Percentiles rank a stretch among this genome's conserved stretches.
phyloP scores from a whole-genome alignment of 2,329 filamentous ascomycete genomes.

The Knufia fluminis region DNA sequence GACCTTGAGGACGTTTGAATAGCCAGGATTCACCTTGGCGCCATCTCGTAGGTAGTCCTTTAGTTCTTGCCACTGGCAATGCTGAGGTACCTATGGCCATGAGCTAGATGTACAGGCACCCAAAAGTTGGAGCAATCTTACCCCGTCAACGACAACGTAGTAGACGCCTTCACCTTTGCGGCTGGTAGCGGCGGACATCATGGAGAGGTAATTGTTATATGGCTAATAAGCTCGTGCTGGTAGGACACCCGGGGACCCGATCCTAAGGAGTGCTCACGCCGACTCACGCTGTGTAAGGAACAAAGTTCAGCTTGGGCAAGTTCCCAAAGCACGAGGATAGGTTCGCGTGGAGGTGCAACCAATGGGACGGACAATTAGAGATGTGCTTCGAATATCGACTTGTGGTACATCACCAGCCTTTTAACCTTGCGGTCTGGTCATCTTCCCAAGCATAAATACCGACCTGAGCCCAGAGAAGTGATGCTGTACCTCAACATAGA shows the following conservation, averaged over 20 bases:
- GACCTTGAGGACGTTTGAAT: slow-evolving; percentile 6
- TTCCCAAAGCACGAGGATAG: background rate
- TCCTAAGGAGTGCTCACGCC: no score
- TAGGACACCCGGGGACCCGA: background rate
- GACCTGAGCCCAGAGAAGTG: no score
- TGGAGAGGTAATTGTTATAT: background rate
- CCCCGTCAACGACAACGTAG: slow-evolving; percentile 20
- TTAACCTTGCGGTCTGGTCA: no score
- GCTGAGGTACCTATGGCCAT: slow-evolving; percentile 17
- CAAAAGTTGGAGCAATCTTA: slow-evolving; percentile 8
- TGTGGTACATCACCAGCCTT: no score
- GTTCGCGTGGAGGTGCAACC: no score
- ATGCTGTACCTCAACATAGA: no score
- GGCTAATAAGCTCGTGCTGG: background rate
- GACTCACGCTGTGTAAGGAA: no score
- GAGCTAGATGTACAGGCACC: background rate
- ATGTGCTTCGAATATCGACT: no score
- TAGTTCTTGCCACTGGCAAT: slow-evolving; percentile 23
- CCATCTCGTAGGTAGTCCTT: slow-evolving; percentile 19
- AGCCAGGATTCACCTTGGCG: slow-evolving; percentile 2
- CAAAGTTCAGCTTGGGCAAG: background rate
- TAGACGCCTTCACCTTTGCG: slow-evolving; percentile 18
- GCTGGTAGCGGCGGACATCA: slow-evolving; percentile 9
- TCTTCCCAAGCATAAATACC: no score
- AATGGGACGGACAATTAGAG: no score